Evolutionary conservation across 345 rosid species (phyloP).

Genomic region (Moricandia moricandioides): DNA sequence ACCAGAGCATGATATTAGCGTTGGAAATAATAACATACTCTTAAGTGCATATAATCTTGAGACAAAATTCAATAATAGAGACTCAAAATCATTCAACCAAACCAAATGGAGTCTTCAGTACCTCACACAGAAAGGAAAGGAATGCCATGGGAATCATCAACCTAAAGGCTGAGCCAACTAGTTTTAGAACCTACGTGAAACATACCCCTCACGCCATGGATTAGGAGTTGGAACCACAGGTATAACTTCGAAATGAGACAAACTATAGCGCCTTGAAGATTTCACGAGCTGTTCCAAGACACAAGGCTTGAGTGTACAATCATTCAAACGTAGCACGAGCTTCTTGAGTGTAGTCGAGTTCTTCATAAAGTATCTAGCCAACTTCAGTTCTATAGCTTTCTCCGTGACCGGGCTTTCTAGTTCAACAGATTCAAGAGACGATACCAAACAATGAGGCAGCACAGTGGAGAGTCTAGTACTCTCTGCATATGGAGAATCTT

Average conservation of each 20-base stretch:
- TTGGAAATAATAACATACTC: background rate
- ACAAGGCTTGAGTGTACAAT: background rate
- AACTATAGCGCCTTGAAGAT: background rate
- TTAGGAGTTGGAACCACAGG: background rate
- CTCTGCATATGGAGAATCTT: background rate
- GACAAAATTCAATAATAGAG: background rate
- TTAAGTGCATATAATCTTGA: background rate
- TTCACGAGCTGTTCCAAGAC: constrained; percentile 2
- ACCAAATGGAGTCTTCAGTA: background rate
- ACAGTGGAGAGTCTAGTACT: background rate
- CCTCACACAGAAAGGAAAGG: background rate
- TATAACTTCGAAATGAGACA: constrained; percentile 2
- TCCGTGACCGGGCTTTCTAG: background rate
- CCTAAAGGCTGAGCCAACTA: background rate
- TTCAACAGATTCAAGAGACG: background rate
- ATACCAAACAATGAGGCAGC: background rate
- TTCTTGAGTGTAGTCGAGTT: constrained; percentile 11
- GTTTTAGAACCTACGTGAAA: background rate
- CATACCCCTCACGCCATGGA: background rate
- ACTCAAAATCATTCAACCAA: background rate
- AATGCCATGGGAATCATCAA: no score
- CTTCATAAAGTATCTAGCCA: constrained; percentile 14
- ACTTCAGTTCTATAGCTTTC: background rate
- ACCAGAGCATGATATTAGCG: background rate
- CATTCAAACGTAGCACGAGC: constrained; percentile 15